Percentiles rank a stretch among this genome's conserved stretches.
Evolutionary conservation across 108 stramenopile species (phyloP).

Genomic region (Cyclotella choctawhatcheeana): DNA sequence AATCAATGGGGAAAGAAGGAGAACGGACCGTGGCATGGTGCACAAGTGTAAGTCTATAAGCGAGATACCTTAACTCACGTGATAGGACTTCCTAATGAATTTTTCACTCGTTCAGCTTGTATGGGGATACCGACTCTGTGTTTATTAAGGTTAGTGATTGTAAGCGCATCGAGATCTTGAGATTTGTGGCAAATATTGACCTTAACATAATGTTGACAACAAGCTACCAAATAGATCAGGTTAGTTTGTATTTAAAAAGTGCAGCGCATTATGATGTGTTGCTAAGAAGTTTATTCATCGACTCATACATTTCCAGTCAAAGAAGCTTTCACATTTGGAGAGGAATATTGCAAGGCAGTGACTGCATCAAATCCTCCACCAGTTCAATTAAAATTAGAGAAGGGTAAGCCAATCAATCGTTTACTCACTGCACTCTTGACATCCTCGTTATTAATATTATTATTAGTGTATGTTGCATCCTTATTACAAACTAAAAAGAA

Average conservation of each 20-base stretch:
- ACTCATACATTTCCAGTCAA: constrained; percentile 33
- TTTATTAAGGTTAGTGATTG: constrained; percentile 65
- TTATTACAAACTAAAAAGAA: constrained; percentile 7
- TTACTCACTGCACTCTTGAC: constrained; percentile 68
- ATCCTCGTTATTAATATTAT: no score
- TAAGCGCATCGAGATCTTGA: no score
- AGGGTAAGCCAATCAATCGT: constrained; percentile 91
- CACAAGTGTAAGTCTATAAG: constrained; percentile 56
- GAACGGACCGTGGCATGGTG: constrained; percentile 74
- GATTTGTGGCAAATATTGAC: no score
- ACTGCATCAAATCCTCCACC: constrained; percentile 90
- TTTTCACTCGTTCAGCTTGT: no score
- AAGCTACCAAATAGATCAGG: constrained; percentile 83
- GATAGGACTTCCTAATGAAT: no score
- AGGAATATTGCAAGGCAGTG: constrained; percentile 86
- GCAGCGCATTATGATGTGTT: not conserved
- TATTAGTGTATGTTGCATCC: not conserved
- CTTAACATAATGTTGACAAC: not conserved
- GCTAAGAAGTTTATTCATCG: not conserved
- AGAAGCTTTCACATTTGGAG: constrained; percentile 94
- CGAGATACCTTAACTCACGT: not conserved
- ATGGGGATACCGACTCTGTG: constrained; percentile 95
- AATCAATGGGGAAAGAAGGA: constrained; percentile 76
- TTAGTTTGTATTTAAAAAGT: constrained; percentile 4
- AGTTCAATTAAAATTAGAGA: constrained; percentile 96